phyloP scores from a whole-genome alignment of 805 yeast species.

The Candida bentonensis region DNA sequence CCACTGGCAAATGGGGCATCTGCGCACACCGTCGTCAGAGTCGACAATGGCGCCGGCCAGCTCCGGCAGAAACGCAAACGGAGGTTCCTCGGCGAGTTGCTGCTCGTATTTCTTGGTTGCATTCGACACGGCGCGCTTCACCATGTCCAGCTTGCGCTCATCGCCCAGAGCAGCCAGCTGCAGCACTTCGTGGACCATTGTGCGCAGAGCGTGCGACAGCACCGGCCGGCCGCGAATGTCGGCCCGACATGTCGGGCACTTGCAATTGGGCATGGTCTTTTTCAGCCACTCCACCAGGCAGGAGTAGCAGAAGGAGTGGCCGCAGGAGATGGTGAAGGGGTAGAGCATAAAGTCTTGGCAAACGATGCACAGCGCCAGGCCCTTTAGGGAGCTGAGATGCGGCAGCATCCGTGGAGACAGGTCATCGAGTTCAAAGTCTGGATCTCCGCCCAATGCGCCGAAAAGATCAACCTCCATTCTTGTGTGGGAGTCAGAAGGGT shows the following conservation, averaged over 20 bases:
- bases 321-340: constrained; percentile 11
- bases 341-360: constrained; percentile 11
- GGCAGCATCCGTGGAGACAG: too few relatives aligned
- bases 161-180: not conserved
- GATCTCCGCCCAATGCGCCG: not conserved
- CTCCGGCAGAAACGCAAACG: not conserved
- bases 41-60: not conserved
- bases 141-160: not conserved
- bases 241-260: not conserved
- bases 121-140: not conserved
- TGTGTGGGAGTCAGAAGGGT: too few relatives aligned
- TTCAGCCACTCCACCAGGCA: not conserved
- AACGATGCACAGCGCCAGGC: too few relatives aligned
- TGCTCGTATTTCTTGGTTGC: not conserved
- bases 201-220: not conserved
- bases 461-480: not conserved
- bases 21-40: constrained; percentile 43
- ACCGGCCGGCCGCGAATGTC: not conserved
- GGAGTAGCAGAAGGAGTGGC: constrained; percentile 11
- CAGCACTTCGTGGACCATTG: not conserved
- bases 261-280: not conserved
- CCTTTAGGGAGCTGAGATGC: too few relatives aligned
- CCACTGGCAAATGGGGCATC: constrained; percentile 53
- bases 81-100: not conserved
- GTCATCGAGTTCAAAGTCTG: too few relatives aligned